A percentile compares a stretch with the other conserved stretches of the same genome.
These are phyloP conservation scores for Halenospora varia DNA, from an alignment of 495 filamentous ascomycete species.

Conservation along the genomic window DNA sequence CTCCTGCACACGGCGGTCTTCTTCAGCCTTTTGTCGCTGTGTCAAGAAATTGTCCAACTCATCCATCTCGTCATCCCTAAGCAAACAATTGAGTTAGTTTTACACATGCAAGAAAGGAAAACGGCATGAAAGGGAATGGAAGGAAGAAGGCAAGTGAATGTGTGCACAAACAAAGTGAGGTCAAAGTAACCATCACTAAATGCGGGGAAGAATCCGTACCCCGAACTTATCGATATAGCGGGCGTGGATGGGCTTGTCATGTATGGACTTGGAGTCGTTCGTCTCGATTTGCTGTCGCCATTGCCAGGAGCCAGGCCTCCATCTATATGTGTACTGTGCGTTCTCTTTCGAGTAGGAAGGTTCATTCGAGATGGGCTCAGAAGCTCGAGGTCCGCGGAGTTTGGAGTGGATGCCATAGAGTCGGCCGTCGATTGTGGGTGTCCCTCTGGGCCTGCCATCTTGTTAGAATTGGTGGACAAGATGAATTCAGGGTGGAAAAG, in stretches of 20 bases:
- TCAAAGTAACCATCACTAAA: constrained; percentile 16
- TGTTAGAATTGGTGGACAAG: constrained; percentile 22
- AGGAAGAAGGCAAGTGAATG: constrained; percentile 16
- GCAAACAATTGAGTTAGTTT: constrained; percentile 1
- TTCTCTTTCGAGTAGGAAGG: constrained; percentile 31
- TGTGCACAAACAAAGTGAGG: constrained; percentile 19
- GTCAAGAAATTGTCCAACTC: constrained; percentile 18
- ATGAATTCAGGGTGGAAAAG: too few relatives aligned
- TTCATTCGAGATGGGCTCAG: constrained; percentile 15
- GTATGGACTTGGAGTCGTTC: constrained; percentile 32
- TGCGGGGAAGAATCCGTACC: constrained; percentile 18
- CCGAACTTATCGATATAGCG: constrained; percentile 12
- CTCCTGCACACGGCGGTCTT: constrained; percentile 34
- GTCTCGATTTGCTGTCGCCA: constrained; percentile 27
- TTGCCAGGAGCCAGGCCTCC: constrained; percentile 7
- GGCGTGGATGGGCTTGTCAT: constrained; percentile 28
- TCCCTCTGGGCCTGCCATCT: constrained; percentile 3
- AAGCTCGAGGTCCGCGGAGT: constrained; percentile 7
- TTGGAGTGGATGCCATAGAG: constrained; percentile 20
- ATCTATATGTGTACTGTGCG: constrained; percentile 27
- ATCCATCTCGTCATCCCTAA: constrained; percentile 22
- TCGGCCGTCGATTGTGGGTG: not conserved
- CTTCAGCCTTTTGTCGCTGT: constrained; percentile 31
- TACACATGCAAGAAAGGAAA: constrained; percentile 11
- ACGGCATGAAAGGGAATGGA: not conserved